A percentile compares a stretch with the other conserved stretches of the same genome.
Conservation (phyloP, 2,329 filamentous ascomycete species). For the Aspergillus fructus region DNA sequence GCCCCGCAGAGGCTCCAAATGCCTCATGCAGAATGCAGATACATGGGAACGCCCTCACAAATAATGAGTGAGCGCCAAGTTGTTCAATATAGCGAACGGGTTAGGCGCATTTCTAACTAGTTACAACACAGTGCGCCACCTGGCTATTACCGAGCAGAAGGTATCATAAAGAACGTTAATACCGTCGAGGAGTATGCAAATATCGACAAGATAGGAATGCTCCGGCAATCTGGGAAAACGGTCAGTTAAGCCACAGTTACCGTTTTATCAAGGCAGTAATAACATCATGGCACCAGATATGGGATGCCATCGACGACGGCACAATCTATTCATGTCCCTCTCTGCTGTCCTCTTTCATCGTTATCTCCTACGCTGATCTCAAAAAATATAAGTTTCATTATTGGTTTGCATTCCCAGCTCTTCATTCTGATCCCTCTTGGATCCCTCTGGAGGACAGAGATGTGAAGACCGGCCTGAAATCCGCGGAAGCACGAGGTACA, state of each 20-base stretch:
- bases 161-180: slow-evolving; percentile 93
- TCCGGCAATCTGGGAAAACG: slow-evolving; percentile 76
- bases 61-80: slow-evolving; percentile 65
- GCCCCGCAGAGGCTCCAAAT: slow-evolving; percentile 66
- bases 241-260: slow-evolving; percentile 46
- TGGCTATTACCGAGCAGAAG: slow-evolving; percentile 78
- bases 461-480: slow-evolving; percentile 20
- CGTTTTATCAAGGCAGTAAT: slow-evolving; percentile 10
- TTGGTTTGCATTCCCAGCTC: slow-evolving; percentile 92
- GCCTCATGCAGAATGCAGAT: slow-evolving; percentile 88
- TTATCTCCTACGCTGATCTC: slow-evolving; percentile 89
- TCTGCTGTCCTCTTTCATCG: slow-evolving; percentile 80
- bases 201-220: slow-evolving; percentile 73
- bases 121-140: slow-evolving; percentile 57
- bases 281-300: slow-evolving; percentile 61
- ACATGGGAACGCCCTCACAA: slow-evolving; percentile 79
- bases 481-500: slow-evolving; percentile 1
- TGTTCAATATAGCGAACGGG: not conserved
- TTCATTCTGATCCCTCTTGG: slow-evolving; percentile 88
- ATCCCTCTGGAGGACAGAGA: slow-evolving; percentile 49
- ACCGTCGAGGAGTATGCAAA: slow-evolving; percentile 91
- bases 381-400: slow-evolving; percentile 99
- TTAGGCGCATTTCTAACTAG: not conserved
- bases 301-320: slow-evolving; percentile 95
- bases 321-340: slow-evolving; percentile 95